Percentiles rank a stretch among this genome's conserved stretches.
These are phyloP conservation scores for Boletus tylopilopsis DNA, from an alignment of 768 basidiomycete genomes.

Conservation along the genomic window DNA sequence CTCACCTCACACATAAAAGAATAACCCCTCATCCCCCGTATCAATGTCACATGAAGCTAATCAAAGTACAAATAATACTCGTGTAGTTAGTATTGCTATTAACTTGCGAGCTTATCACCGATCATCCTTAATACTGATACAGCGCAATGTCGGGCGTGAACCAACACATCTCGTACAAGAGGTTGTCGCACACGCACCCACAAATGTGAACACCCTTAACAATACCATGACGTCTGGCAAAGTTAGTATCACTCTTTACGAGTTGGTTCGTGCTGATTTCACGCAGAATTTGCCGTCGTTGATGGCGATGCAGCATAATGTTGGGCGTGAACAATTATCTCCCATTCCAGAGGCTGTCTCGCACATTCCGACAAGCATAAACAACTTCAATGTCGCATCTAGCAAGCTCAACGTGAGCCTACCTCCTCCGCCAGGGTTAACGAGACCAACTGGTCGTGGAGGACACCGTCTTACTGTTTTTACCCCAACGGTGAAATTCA, in stretches of 20 bases:
- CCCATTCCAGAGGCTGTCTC: conserved; percentile 1
- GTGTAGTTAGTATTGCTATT: not conserved
- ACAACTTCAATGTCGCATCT: not conserved
- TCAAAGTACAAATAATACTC: not conserved
- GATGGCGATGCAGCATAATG: no score
- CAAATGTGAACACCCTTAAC: not conserved
- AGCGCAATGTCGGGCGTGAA: not conserved
- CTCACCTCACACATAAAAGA: not conserved
- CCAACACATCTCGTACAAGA: not conserved
- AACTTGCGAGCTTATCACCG: no score
- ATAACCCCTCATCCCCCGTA: not conserved
- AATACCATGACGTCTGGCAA: no score
- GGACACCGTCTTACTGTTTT: not conserved
- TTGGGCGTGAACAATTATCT: no score
- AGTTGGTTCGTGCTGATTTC: no score
- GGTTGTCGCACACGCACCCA: not conserved
- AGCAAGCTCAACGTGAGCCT: not conserved
- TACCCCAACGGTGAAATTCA: conserved; percentile 1
- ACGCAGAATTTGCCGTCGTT: no score
- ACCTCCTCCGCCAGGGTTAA: conserved; percentile 10
- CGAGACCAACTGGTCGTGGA: not conserved
- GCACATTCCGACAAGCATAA: not conserved
- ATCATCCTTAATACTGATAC: conserved; percentile 1
- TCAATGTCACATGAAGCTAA: not conserved
- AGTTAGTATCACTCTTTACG: no score